Evolutionary conservation across 164 flowering plant genomes (phyloP).

Genomic region (Magnolia kwangsiensis): DNA sequence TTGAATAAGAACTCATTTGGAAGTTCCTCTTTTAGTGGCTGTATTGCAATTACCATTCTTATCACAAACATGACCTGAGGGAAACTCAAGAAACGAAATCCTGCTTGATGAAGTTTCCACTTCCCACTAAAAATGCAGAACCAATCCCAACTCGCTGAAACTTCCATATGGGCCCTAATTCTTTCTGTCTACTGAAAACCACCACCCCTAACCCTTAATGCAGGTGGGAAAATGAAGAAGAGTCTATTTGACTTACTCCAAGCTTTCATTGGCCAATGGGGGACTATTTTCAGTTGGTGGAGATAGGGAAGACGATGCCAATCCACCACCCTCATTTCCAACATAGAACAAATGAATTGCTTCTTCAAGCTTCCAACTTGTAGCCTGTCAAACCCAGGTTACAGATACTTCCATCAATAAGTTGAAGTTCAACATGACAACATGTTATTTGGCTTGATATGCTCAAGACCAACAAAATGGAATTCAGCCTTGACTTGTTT

Average conservation of each 20-base stretch:
- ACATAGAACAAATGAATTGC: conserved; percentile 84
- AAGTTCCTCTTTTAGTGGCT: too few relatives aligned
- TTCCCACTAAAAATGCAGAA: too few relatives aligned
- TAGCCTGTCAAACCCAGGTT: conserved; percentile 49
- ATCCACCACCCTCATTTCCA: conserved; percentile 59
- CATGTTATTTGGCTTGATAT: not conserved
- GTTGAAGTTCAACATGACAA: conserved; percentile 1
- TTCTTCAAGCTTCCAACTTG: conserved; percentile 95
- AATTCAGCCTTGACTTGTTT: not conserved
- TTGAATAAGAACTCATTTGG: too few relatives aligned
- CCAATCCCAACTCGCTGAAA: too few relatives aligned
- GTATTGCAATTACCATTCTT: too few relatives aligned
- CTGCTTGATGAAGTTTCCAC: too few relatives aligned
- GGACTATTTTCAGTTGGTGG: conserved; percentile 31
- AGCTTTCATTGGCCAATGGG: conserved; percentile 24
- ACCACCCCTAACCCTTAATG: too few relatives aligned
- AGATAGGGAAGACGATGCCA: conserved; percentile 31
- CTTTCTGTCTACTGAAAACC: too few relatives aligned
- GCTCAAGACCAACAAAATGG: not conserved
- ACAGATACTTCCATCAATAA: not conserved
- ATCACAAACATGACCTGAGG: too few relatives aligned
- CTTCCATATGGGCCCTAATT: too few relatives aligned
- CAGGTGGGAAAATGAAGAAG: too few relatives aligned
- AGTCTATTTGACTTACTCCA: conserved; percentile 29
- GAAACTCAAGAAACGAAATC: too few relatives aligned